These are phyloP conservation scores for Cladosporium oxysporum DNA, from an alignment of 2,329 filamentous ascomycete species.

Conservation along the genomic window DNA sequence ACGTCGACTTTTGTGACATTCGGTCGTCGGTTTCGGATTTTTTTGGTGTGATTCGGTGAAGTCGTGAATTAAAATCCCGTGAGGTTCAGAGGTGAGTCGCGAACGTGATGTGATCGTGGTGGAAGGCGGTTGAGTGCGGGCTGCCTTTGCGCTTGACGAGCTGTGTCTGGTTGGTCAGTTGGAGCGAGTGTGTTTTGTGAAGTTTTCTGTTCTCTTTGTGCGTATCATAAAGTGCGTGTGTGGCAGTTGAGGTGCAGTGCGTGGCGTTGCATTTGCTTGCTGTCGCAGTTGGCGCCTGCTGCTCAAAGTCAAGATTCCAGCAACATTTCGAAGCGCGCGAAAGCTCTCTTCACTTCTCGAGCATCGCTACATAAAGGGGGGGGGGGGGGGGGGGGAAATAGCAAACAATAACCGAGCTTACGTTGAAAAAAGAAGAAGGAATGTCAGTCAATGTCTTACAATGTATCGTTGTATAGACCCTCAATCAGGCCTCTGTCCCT, in stretches of 20 bases:
- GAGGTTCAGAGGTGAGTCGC: background rate
- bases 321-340: background rate
- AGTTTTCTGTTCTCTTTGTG: background rate
- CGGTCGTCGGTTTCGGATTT: too few species aligned
- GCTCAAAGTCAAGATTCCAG: background rate
- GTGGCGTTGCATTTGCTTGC: background rate
- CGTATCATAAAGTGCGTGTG: too few species aligned
- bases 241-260: background rate
- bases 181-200: background rate
- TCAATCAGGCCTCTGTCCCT: conserved; percentile 37
- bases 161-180: background rate
- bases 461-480: background rate
- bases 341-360: background rate
- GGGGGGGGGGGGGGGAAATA: background rate
- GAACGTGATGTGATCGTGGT: background rate
- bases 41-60: background rate
- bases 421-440: background rate
- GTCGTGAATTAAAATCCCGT: background rate
- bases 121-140: background rate
- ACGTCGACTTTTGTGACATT: too few species aligned
- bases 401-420: background rate
- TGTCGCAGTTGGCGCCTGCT: background rate
- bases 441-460: background rate
- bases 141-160: background rate
- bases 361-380: background rate